Base-by-base conservation (phyloP, 768 basidiomycete species). In the Sutorius australiensis region DNA sequence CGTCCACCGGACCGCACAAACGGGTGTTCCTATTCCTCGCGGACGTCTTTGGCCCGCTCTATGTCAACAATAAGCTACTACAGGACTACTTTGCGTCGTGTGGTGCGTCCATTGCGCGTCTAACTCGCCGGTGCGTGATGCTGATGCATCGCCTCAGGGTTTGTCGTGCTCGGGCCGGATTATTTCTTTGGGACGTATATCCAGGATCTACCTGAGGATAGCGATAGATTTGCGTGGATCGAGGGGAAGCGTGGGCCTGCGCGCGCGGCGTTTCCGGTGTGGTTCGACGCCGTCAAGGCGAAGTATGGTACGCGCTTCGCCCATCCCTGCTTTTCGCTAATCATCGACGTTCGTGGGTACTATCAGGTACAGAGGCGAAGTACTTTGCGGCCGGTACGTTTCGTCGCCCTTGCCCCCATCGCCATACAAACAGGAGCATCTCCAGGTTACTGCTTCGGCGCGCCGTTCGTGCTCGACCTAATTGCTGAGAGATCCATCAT, bases 11-110 rank as follows among this genome's bases (percentile, higher is more conserved):
- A 16, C 1, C 45, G 6, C 74, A 73, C 54, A 65, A 66, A 50
- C 79, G 75, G 38, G 72, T 86, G 30, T 64, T 86, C 7, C 55
- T 86, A 16, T 84, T 77, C 71, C 73, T 80, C 44, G 55, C 81
- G 1, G 84, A 86, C 61, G 71, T 84, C 13, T 82, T 64, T 53
- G 80, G 83, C 0, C 75, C 82, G 0, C 70, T 82, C 30, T 80
- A 67, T 57, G 31, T 79, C 48, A 85, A 85, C 61, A 79, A 79
- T 42, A 66, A 82, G 62, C 64, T 85, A 4, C 46, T 86, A 5
- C 80, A 83, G 60, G 83, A 86, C 61, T 84, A 77, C 51, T 83
- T 80, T 50, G 82, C 85, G 2, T 70, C 77, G 2, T 69, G 76
- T n/a, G 84, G 84, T 84, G 36, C 3, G 69, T 61, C 34, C 32